Evolutionary conservation across 2,329 filamentous ascomycete genomes (phyloP), one percentile per base, ranked within the genome.

Genomic region (Ascochyta pisi): DNA sequence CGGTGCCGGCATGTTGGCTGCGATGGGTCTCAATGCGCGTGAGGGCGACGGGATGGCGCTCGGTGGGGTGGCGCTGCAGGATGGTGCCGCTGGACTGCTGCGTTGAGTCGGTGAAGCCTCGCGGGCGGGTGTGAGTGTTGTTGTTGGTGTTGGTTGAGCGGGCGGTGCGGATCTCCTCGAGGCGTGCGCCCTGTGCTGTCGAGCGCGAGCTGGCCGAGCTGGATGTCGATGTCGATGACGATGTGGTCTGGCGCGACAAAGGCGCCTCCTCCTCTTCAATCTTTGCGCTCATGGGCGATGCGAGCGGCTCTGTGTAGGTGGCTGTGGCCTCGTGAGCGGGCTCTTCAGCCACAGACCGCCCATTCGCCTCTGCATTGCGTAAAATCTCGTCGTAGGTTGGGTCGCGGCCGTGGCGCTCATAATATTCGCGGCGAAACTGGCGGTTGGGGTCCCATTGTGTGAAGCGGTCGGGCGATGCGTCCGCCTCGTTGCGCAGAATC

Each of bases 1-100:
- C 89, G 2, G 90, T 92, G 51, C 78, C 83, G 59, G 81, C 84
- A 74, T 92, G 89, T 75, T 92, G 89, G 62, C 86, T 89, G 53
- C 85, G 81, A 33, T 86, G 84, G 2, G 90, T 92, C 47, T 89
- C 83, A 60, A 93, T 91, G 39, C 90, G 85, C 68, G 84, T 84
- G 49, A 93, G 79, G 49, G 85, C 88, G 19, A 89, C 91, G 13
- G 86, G 86, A 65, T 90, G 82, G 57, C 87, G 81, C 73, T 91
- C 89, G 27, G 71, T 75, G n/a, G 71, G 72, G 44, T 74, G 72
- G 10, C 68, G 64, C 31, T 66, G 63, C 3, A 73, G 57, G 23
- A 60, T 47, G 35, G 67, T 64, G 26, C 58, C 61, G 40, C 47
- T 63, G 24, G 61, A 66, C 24, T 58, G 50, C 26, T 61, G 61